Conservation (phyloP, 179 eudicot species). For the Vitellaria paradoxa region DNA sequence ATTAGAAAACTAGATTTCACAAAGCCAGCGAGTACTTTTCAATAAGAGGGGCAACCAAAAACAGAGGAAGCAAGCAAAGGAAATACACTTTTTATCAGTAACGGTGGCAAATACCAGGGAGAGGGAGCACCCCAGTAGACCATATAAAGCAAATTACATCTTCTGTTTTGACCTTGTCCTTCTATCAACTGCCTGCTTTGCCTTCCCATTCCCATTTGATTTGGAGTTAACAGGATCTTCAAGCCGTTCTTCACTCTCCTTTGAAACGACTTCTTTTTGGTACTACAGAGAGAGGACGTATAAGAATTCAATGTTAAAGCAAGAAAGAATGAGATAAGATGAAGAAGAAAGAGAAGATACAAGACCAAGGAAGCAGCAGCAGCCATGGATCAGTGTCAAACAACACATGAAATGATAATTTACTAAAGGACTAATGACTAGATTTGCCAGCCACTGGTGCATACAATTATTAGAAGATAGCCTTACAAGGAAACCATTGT, state of each 20-base stretch:
- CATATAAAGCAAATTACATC: slow-evolving; percentile 10
- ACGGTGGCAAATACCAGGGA: not conserved
- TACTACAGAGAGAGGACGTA: slow-evolving; percentile 10
- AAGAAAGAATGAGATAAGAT: not conserved
- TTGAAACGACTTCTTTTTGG: slow-evolving; percentile 14
- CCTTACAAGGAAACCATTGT: not conserved
- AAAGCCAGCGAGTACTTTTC: not conserved
- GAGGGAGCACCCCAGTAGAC: not conserved
- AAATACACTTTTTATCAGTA: not conserved
- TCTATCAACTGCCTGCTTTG: slow-evolving; percentile 11
- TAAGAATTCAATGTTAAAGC: not conserved
- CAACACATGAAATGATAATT: not conserved
- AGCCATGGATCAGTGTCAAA: not conserved
- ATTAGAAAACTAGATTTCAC: not conserved
- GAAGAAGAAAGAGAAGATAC: not conserved
- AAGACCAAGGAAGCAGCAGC: not conserved
- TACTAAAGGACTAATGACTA: not conserved
- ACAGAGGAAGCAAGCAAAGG: too few species aligned
- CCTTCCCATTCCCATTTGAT: slow-evolving; percentile 16
- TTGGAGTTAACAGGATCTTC: slow-evolving; percentile 15
- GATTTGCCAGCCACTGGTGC: not conserved
- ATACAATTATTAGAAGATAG: not conserved
- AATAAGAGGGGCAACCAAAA: not conserved
- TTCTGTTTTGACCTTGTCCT: slow-evolving; percentile 9
- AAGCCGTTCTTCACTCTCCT: slow-evolving; percentile 21